These are phyloP conservation scores for Penicillium tannophilum DNA, from an alignment of 495 filamentous ascomycete species.

Conservation along the genomic window DNA sequence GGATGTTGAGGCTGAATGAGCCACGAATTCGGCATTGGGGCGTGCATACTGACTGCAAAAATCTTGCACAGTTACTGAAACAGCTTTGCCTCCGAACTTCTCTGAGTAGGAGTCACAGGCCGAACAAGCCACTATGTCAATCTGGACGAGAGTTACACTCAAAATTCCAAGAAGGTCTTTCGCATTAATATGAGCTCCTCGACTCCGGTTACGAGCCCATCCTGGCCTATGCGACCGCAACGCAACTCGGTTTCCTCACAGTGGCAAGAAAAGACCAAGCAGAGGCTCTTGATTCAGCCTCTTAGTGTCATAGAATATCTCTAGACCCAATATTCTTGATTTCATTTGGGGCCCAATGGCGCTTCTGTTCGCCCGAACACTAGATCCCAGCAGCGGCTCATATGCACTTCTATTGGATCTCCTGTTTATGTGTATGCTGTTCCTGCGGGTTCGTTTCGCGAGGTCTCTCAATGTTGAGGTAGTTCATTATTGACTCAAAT, in stretches of 20 bases:
- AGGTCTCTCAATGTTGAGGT: neutral
- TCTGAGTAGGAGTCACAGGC: conserved; percentile 36
- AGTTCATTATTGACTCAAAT: neutral
- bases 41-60: conserved; percentile 49
- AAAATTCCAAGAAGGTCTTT: conserved; percentile 1
- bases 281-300: conserved; percentile 2
- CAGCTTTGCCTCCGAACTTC: conserved; percentile 35
- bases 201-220: neutral
- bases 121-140: conserved; percentile 23
- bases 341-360: conserved; percentile 3
- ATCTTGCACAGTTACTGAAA: conserved; percentile 44
- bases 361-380: conserved; percentile 4
- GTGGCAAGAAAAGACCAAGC: conserved; percentile 1
- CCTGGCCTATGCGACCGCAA: conserved; percentile 4
- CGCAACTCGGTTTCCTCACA: conserved; percentile 2
- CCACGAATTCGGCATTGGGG: conserved; percentile 38
- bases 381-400: neutral
- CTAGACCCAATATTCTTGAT: neutral
- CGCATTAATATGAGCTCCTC: neutral
- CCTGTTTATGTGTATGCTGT: neutral
- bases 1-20: conserved; percentile 38
- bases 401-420: neutral
- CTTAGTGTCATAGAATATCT: neutral
- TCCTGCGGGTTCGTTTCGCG: neutral
- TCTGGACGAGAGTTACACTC: neutral